Evolutionary conservation across 1,139 yeast species (phyloP), one percentile per base, ranked within the genome.

Genomic region (Yamadazyma conglobata): DNA sequence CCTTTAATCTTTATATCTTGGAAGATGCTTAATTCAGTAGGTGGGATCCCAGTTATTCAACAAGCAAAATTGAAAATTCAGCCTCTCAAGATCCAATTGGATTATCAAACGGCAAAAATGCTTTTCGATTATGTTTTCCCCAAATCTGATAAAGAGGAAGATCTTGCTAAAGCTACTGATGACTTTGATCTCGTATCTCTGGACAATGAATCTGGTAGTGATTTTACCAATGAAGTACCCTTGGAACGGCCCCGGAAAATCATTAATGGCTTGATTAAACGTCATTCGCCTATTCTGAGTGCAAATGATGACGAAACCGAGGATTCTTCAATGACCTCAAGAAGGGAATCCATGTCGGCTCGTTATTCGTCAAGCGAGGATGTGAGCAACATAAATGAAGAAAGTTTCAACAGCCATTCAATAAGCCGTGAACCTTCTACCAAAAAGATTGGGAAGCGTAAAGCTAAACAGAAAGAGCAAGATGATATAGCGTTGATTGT

Each of bases 21-120:
- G 96, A 70, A 74, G 6, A 68, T 81, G 71, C 63, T 82, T 27
- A 79, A 76, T 22, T 86, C 94, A 0, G 84, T 88, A 33, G 96
- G 96, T 4, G 96, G 96, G 3, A 88, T 88, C 28, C 70, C 80
- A 0, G 77, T 86, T 18, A 54, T 69, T 49, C 58, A 60, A 32
- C 51, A 55, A 28, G 70, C 70, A 3, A 53, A 52, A 24, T 58
- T 88, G 44, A 73, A 70, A 15, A 51, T 85, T 22, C 77, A 75
- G 40, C 95, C 96, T 0, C 51, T 87, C 32, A 73, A 77, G 41
- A 60, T 88, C 19, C 87, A 83, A 47, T 58, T 88, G 43, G 96
- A 88, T 45, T 79, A 79, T 47, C 58, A 61, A 3, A 74, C 89
- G 0, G 81, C 88, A 2, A 74, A 73, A 35, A 65, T 65, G 37